These are phyloP conservation scores for Solanum piurae DNA, from an alignment of 257 asterid genomes.

Conservation along the genomic window DNA sequence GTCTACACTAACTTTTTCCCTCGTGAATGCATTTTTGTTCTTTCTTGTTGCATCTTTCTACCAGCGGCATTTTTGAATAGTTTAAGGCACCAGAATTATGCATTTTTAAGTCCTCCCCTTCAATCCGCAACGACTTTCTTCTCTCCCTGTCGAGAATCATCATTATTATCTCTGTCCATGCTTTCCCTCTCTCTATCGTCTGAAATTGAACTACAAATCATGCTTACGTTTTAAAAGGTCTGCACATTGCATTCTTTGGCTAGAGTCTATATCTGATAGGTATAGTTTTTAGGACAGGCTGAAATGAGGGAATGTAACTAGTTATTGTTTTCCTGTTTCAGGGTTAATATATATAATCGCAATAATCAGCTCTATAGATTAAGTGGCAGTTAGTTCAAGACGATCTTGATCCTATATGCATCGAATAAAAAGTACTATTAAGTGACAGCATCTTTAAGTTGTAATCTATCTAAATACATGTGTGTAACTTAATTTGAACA, in stretches of 20 bases:
- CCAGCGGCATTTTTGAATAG: background rate
- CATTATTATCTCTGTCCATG: background rate
- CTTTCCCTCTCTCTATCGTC: background rate
- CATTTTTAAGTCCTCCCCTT: background rate
- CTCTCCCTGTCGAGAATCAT: background rate
- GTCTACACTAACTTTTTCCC: background rate
- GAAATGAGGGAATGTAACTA: background rate
- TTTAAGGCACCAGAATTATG: background rate
- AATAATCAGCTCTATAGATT: background rate
- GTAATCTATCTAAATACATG: background rate
- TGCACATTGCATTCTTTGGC: background rate
- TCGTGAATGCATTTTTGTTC: background rate
- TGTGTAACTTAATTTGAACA: background rate
- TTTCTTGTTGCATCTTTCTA: background rate
- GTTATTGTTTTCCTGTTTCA: background rate
- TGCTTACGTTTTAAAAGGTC: background rate
- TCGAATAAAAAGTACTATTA: background rate
- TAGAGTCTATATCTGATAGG: background rate
- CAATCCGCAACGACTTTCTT: background rate
- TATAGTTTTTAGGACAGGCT: background rate
- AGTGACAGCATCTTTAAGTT: background rate
- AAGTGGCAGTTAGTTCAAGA: background rate
- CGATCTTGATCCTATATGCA: background rate
- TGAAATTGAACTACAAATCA: background rate
- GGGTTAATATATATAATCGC: background rate